phyloP scores from a whole-genome alignment of 1,139 yeast species.

The Dujonia santamariae region DNA sequence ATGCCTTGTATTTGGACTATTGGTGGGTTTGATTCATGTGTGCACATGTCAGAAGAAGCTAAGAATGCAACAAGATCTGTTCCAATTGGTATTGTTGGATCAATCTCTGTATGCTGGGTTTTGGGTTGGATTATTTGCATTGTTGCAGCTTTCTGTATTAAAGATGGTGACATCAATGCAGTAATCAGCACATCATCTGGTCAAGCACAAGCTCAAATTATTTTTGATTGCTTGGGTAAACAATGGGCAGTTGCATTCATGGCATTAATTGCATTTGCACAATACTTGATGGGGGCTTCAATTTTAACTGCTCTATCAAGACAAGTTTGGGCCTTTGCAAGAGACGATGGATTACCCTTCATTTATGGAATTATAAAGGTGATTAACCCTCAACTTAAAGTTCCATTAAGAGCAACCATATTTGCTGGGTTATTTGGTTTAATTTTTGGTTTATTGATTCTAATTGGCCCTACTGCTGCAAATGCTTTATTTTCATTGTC shows the following conservation, averaged over 20 bases:
- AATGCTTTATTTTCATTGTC: conserved; percentile 40
- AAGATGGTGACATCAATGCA: conserved; percentile 17
- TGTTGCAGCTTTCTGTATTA: conserved; percentile 18
- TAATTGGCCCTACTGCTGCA: conserved; percentile 29
- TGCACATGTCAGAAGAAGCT: conserved; percentile 32
- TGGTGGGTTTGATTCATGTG: conserved; percentile 32
- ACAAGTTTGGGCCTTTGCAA: conserved; percentile 29
- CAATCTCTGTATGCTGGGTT: conserved; percentile 20
- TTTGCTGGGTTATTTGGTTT: conserved; percentile 15
- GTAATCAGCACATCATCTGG: conserved; percentile 16
- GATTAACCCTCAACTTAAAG: conserved; percentile 17
- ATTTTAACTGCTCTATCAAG: conserved; percentile 19
- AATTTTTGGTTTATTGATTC: conserved; percentile 16
- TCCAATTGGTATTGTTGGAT: conserved; percentile 26
- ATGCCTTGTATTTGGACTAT: conserved; percentile 34
- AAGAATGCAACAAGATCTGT: conserved; percentile 23
- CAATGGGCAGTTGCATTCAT: conserved; percentile 23
- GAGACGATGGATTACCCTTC: conserved; percentile 44
- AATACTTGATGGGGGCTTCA: conserved; percentile 23
- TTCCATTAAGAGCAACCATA: conserved; percentile 17
- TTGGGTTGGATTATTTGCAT: conserved; percentile 21
- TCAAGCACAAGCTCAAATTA: conserved; percentile 24
- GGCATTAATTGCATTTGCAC: conserved; percentile 23
- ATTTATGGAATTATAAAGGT: conserved; percentile 27
- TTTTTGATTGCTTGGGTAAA: conserved; percentile 22